These are phyloP conservation scores for Mortierella sp. DNA, from an alignment of 371 early-diverging fungal species.

Conservation along the genomic window DNA sequence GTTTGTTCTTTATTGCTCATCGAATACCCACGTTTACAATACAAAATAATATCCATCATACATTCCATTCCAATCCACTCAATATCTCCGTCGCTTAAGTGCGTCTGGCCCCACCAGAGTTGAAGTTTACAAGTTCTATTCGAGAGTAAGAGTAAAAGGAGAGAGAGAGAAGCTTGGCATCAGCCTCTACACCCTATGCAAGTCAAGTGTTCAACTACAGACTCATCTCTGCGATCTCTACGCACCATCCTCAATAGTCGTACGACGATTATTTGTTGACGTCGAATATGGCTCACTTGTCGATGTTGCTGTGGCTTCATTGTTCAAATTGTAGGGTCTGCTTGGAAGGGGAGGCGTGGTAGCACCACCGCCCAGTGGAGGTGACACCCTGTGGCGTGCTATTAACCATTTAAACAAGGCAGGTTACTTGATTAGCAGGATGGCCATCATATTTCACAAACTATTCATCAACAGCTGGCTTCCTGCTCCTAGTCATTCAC, in stretches of 20 bases:
- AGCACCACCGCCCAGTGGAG: conserved; percentile 23
- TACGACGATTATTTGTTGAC: conserved; percentile 26
- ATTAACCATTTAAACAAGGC: neutral
- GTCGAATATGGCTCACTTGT: conserved; percentile 3
- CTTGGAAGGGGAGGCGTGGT: conserved; percentile 34
- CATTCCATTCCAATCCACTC: neutral
- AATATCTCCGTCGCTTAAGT: neutral
- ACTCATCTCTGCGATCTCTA: neutral
- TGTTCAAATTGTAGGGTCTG: conserved; percentile 22
- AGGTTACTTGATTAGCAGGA: neutral
- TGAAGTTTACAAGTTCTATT: conserved; percentile 19
- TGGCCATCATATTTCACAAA: too few relatives aligned
- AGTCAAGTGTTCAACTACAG: neutral
- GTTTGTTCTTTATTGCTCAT: neutral
- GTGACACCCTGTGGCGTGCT: conserved; percentile 49
- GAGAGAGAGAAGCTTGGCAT: conserved; percentile 23
- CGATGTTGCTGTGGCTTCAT: neutral
- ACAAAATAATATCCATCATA: neutral
- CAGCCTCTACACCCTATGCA: neutral
- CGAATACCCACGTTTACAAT: neutral
- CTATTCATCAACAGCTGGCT: too few relatives aligned
- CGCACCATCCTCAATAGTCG: conserved; percentile 48
- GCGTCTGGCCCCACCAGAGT: neutral
- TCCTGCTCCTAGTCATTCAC: neutral
- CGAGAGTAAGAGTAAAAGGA: too few relatives aligned